Evolutionary conservation across 257 asterid genomes (phyloP).

Genomic region (Jacaranda mimosifolia): DNA sequence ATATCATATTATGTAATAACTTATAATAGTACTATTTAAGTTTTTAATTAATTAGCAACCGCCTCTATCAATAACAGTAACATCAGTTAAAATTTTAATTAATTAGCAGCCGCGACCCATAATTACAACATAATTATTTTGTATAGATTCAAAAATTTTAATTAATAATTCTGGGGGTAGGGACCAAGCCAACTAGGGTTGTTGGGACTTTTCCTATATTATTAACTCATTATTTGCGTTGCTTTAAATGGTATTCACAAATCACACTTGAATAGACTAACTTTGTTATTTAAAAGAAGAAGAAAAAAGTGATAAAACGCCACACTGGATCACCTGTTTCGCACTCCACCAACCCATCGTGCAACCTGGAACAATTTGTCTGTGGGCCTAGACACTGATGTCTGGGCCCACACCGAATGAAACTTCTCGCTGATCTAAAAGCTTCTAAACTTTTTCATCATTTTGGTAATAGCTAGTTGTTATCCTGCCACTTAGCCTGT

Average conservation of each 20-base stretch:
- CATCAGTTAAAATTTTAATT: no score
- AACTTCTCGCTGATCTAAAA: background rate
- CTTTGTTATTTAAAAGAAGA: background rate
- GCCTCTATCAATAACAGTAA: no score
- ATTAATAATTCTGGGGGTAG: conserved; percentile 10
- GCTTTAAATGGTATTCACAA: conserved; percentile 10
- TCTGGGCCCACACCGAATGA: conserved; percentile 5
- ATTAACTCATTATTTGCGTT: background rate
- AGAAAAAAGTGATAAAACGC: background rate
- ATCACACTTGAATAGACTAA: background rate
- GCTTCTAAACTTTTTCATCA: background rate
- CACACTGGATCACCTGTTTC: background rate
- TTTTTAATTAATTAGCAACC: no score
- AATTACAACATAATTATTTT: no score
- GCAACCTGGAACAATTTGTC: background rate
- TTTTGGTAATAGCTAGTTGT: background rate
- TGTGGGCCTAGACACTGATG: background rate
- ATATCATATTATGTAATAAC: no score
- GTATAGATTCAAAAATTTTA: background rate
- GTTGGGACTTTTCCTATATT: background rate
- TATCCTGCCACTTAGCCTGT: no score
- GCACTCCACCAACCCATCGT: conserved; percentile 24
- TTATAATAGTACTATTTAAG: no score
- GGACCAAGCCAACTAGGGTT: conserved; percentile 24
- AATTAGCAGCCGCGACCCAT: no score